A percentile compares a stretch with the other conserved stretches of the same genome.
Evolutionary conservation across 2,329 filamentous ascomycete genomes (phyloP).

Genomic region (Endothia cerciana): DNA sequence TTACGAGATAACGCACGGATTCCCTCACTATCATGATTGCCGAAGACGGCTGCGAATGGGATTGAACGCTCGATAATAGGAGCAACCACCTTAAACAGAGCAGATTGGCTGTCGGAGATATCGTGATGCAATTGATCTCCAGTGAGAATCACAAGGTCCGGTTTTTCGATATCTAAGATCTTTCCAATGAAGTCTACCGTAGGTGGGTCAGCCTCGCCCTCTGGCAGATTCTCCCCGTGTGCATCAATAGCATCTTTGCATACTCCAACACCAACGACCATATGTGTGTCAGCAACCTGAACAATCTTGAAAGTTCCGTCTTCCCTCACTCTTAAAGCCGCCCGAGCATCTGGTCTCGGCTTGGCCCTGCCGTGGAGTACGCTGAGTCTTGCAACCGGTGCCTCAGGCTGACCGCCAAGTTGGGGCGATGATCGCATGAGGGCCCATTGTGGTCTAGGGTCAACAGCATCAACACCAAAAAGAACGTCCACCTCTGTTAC

Average conservation of each 20-base stretch:
- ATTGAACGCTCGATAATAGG: constrained; percentile 68
- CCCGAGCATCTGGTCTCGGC: constrained; percentile 34
- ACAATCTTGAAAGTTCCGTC: constrained; percentile 62
- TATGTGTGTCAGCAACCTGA: too few relatives aligned
- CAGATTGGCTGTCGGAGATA: constrained; percentile 39
- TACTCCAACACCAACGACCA: too few relatives aligned
- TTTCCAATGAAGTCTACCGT: constrained; percentile 69
- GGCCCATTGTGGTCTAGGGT: constrained; percentile 39
- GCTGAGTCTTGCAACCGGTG: constrained; percentile 42
- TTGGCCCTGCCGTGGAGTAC: constrained; percentile 36
- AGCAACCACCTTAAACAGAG: constrained; percentile 64
- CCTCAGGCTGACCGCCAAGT: constrained; percentile 38
- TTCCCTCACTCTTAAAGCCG: constrained; percentile 58
- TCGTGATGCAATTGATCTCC: constrained; percentile 64
- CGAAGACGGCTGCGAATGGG: constrained; percentile 72
- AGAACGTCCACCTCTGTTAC: constrained; percentile 71
- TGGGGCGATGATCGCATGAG: constrained; percentile 41
- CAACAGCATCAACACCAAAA: constrained; percentile 54
- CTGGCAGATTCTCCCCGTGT: constrained; percentile 37
- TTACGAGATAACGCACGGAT: constrained; percentile 43
- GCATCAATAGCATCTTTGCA: constrained; percentile 26
- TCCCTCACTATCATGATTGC: constrained; percentile 75
- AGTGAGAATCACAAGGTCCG: constrained; percentile 70
- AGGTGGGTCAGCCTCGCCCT: constrained; percentile 68
- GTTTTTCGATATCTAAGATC: constrained; percentile 71